phyloP scores from a whole-genome alignment of 2,329 filamentous ascomycete genomes.

The Colletotrichum ledebouriae region DNA sequence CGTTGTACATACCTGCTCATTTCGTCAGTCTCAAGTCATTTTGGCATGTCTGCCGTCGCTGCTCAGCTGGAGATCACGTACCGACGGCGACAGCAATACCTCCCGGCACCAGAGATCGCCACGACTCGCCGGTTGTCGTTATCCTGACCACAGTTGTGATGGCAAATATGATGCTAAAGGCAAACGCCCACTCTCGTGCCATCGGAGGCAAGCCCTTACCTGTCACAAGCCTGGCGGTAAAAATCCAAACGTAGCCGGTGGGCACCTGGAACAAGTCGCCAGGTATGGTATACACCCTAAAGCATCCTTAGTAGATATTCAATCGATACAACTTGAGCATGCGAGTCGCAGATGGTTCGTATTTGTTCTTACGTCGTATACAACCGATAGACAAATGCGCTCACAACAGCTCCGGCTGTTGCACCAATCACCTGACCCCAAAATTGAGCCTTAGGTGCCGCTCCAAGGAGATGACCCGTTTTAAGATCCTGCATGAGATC shows the following conservation, averaged over 20 bases:
- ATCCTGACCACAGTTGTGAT: slow-evolving; percentile 78
- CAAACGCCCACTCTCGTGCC: slow-evolving; percentile 83
- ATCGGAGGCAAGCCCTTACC: slow-evolving; percentile 88
- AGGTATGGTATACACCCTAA: slow-evolving; percentile 86
- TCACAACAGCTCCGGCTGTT: slow-evolving; percentile 86
- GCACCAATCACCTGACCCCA: slow-evolving; percentile 96
- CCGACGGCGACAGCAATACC: slow-evolving; percentile 96
- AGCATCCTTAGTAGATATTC: no score
- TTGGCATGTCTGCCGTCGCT: not conserved
- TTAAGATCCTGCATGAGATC: slow-evolving; percentile 98
- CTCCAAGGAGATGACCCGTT: slow-evolving; percentile 92
- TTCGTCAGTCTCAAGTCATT: not conserved
- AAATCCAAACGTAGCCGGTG: slow-evolving; percentile 97
- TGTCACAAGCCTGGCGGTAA: slow-evolving; percentile 92
- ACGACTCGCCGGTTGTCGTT: slow-evolving; percentile 66
- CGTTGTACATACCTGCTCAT: slow-evolving; percentile 91
- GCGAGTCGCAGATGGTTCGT: not conserved
- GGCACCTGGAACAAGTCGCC: slow-evolving; percentile 93
- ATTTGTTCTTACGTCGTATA: slow-evolving; percentile 74
- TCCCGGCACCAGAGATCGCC: slow-evolving; percentile 85
- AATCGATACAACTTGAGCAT: not conserved
- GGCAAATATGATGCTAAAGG: slow-evolving; percentile 81
- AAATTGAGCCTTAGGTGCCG: slow-evolving; percentile 94
- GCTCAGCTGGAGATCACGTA: slow-evolving; percentile 49
- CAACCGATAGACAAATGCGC: slow-evolving; percentile 87